Conservation (phyloP, 139 green algal species). For the Tetradesmus obliquus region DNA sequence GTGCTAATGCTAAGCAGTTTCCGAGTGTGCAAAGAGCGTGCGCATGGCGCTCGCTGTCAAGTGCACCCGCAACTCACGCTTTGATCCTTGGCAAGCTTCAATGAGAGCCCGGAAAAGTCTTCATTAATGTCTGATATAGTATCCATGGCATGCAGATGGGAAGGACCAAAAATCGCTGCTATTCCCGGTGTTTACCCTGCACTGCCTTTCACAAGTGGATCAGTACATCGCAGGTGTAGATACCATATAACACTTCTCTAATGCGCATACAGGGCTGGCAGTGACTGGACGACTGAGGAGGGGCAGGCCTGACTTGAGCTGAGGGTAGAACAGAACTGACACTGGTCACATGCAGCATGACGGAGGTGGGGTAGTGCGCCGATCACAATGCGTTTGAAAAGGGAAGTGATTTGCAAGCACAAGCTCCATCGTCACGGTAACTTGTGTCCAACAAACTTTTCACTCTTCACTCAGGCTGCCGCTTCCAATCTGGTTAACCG, state of each 20-base stretch:
- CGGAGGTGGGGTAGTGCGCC: not conserved
- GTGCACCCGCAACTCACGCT: not conserved
- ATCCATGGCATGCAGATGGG: not conserved
- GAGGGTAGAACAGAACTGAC: not conserved
- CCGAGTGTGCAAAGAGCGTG: not conserved
- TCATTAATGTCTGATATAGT: not conserved
- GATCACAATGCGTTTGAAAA: not conserved
- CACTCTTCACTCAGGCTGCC: not conserved
- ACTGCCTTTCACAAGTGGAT: not conserved
- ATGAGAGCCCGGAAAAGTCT: not conserved
- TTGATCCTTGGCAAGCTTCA: not conserved
- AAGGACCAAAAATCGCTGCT: not conserved
- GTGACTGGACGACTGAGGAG: not conserved
- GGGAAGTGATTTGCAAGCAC: not conserved
- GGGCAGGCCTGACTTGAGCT: not conserved
- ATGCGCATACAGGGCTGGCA: not conserved
- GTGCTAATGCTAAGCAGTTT: not conserved
- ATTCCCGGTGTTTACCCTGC: not conserved
- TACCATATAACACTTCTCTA: not conserved
- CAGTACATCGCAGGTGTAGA: not conserved
- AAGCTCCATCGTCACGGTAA: not conserved
- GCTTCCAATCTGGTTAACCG: no score
- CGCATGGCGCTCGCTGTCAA: not conserved
- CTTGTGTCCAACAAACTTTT: not conserved
- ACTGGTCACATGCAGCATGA: not conserved